Evolutionary conservation across 192 early-diverging fungal species (phyloP), one percentile per base, ranked within the genome.

Genomic region (Coemansia sp.): DNA sequence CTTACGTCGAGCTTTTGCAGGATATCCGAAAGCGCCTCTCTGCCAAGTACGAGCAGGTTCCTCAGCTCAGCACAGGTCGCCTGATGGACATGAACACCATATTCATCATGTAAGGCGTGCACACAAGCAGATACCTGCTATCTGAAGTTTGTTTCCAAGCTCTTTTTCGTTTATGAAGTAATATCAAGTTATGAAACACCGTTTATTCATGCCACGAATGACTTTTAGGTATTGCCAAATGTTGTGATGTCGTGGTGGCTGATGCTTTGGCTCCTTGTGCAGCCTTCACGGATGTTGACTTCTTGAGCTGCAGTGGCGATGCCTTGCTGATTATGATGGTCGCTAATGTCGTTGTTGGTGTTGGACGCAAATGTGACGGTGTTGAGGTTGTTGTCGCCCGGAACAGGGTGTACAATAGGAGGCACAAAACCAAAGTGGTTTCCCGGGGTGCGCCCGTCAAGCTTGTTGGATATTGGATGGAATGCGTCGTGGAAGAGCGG

Each of bases 41-140:
- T 6, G 64, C 57, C 22, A 79, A 81, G 34, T 93, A 92, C 62
- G 71, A 65, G 8, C 92, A 95, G 72, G 84, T 89, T 64, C 93
- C 93, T 11, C 93, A 95, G 73, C 81, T 95, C 47, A 85, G 83
- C 55, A 82, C 86, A 14, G 87, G 87, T n/a, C 77, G 82, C 15
- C 64, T 75, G 30, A 84, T 89, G 78, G 83, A 90, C 69, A 82
- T 88, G 82, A 68, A 86, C 57, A 82, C 84, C n/a, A 28, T 72
- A n/a, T 88, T 88, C 64, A 80, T 84, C 52, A 87, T 88, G 87
- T 88, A 84, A 61, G 30, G 17, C 2, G n/a, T n/a, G 31, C 59
- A 34, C 29, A 54, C 52, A 33, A 25, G 45, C 23, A 10, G 2
- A 48, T 17, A 17, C 10, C 14, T 40, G 37, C 37, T 40, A 2